Base-by-base conservation (phyloP, 2,329 filamentous ascomycete genomes). In the Verticillium isaacii region DNA sequence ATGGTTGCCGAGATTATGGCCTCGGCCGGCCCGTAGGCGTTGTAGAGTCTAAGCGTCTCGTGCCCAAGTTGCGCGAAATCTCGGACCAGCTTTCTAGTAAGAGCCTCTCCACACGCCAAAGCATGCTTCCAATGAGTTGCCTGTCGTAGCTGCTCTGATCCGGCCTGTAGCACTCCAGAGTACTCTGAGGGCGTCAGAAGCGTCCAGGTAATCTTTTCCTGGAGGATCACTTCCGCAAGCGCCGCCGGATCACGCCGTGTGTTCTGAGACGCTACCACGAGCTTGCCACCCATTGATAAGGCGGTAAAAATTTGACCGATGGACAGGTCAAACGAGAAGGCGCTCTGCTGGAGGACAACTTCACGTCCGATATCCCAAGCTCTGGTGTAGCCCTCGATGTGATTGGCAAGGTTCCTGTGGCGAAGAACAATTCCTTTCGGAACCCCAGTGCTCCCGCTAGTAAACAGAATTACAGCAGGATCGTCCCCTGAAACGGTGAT, bases 171-270 rank as follows among this genome's bases (percentile, higher is more conserved):
- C 74, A 70, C 75, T 32, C 56, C 66, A 5, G 63, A 50, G 58
- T 77, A 78, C 63, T 82, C 79, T 0, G 80, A 76, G 0, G 80
- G 78, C 1, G 75, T 78, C 2, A 71, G 72, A 3, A 64, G 66
- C 0, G 77, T 81, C 39, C 70, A 70, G 0, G 74, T 78, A 34
- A 83, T 68, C 1, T 64, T 57, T 7, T 78, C 63, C 1, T 68
- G n/a, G 0, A 45, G 54, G 6, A 83, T 78, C 17, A 79, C 57
- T 0, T 73, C 63, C 0, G 71, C 64, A 5, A 82, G 66, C 4
- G 66, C 68, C 0, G 65, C 7, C 0, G 77, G 69, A 62, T 80
- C 75, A 23, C 68, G 70, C 2, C 77, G 72, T 1, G 60, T 58
- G 0, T 61, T 56, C 5, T 65, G 56, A 0, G 75, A 68, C 0